A percentile compares a stretch with the other conserved stretches of the same genome.
These are phyloP conservation scores for Phytopythium litorale DNA, from an alignment of 352 stramenopile genomes.

Conservation along the genomic window DNA sequence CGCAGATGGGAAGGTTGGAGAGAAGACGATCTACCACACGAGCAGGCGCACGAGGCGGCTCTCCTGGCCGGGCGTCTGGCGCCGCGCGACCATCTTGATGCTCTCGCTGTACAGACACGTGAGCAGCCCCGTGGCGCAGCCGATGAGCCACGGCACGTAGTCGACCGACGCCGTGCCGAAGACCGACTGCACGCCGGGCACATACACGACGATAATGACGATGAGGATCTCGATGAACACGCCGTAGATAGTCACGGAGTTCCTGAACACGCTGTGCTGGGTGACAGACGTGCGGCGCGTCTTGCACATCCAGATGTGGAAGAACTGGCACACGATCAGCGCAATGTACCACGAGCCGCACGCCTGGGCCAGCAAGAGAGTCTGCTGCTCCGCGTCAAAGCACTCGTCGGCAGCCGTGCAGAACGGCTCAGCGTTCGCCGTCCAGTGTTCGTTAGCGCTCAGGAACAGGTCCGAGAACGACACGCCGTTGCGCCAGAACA, in stretches of 20 bases:
- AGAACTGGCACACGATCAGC: constrained; percentile 79
- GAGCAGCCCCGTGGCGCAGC: constrained; percentile 22
- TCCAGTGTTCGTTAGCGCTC: constrained; percentile 31
- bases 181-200: constrained; percentile 36
- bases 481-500: constrained; percentile 35
- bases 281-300: constrained; percentile 70
- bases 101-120: constrained; percentile 37
- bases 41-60: constrained; percentile 14
- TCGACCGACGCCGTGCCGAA: constrained; percentile 29
- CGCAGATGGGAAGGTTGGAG: neutral
- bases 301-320: constrained; percentile 83
- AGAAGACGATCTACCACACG: constrained; percentile 12
- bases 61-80: constrained; percentile 20
- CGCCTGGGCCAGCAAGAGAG: constrained; percentile 47
- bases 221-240: constrained; percentile 34
- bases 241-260: constrained; percentile 69
- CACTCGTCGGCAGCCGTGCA: constrained; percentile 22
- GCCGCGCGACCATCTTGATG: constrained; percentile 28
- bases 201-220: constrained; percentile 42
- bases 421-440: constrained; percentile 13
- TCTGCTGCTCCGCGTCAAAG: constrained; percentile 38
- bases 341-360: constrained; percentile 69
- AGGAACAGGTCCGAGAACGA: constrained; percentile 39
- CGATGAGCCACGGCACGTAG: constrained; percentile 49
- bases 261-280: constrained; percentile 71